Percentiles rank a stretch among this genome's conserved stretches.
These are phyloP conservation scores for Suillus occidentalis DNA, from an alignment of 768 basidiomycete genomes.

Conservation along the genomic window DNA sequence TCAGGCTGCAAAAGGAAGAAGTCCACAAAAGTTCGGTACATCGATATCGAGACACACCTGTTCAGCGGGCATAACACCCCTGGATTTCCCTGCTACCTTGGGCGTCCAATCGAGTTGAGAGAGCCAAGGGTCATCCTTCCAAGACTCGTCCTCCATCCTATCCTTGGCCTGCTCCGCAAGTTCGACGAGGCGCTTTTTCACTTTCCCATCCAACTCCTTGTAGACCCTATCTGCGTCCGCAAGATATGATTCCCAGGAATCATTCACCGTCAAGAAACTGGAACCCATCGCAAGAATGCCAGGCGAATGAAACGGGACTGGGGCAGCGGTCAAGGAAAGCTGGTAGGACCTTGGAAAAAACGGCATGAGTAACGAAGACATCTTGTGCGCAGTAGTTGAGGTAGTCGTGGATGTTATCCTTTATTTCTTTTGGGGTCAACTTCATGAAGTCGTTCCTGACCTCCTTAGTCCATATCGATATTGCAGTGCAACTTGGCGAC, in stretches of 20 bases:
- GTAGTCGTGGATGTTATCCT: slow-evolving; percentile 66
- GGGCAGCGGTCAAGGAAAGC: slow-evolving; percentile 83
- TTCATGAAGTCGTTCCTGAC: slow-evolving; percentile 78
- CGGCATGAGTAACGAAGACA: slow-evolving; percentile 80
- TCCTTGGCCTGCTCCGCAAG: slow-evolving; percentile 60
- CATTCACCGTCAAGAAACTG: slow-evolving; percentile 86
- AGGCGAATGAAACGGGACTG: slow-evolving; percentile 90
- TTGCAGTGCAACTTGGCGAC: slow-evolving; percentile 90
- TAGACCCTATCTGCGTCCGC: slow-evolving; percentile 76
- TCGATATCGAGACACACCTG: slow-evolving; percentile 17
- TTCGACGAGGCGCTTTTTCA: slow-evolving; percentile 60
- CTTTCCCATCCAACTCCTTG: slow-evolving; percentile 61
- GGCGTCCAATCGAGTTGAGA: slow-evolving; percentile 95
- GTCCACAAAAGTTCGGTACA: slow-evolving; percentile 11
- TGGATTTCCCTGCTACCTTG: slow-evolving; percentile 69
- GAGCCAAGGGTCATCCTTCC: slow-evolving; percentile 80
- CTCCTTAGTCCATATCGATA: slow-evolving; percentile 74
- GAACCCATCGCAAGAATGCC: slow-evolving; percentile 91
- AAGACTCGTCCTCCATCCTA: slow-evolving; percentile 50
- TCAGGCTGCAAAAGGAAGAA: slow-evolving; percentile 50
- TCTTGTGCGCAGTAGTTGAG: slow-evolving; percentile 85
- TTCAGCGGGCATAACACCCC: slow-evolving; percentile 49
- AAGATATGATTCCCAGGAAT: slow-evolving; percentile 86
- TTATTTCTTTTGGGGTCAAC: slow-evolving; percentile 61
- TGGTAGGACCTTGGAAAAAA: slow-evolving; percentile 76